Evolutionary conservation across 2,329 filamentous ascomycete genomes (phyloP), one percentile per base, ranked within the genome.

Genomic region (Sclerotinia minor): DNA sequence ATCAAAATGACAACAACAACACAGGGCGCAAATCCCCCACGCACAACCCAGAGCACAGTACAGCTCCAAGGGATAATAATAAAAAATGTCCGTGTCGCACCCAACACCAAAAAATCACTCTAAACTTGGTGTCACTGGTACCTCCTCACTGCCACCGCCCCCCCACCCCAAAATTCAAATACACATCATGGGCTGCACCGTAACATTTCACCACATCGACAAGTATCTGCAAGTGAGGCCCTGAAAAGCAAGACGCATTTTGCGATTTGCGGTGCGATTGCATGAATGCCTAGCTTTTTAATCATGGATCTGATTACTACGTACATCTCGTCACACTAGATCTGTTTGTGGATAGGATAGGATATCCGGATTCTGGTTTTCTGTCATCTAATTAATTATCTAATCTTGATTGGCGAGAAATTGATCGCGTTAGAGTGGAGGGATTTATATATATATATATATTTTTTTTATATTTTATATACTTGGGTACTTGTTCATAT

Each of bases 111-210:
- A 41, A 41, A 63, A 63, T 8, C 15, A 50, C 59, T 63, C n/a
- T 21, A 26, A 50, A 13, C n/a, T 1, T 41, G n/a, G 59, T 63
- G 47, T n/a, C 1, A 29, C 29, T 19, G 15, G 59, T 35, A n/a
- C n/a, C n/a, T 9, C 38, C 24, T 44, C 35, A 44, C 49, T 64
- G 60, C 60, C 47, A 64, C 60, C 47, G 21, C 60, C 49, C 60
- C 47, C 54, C 60, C 47, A 15, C 60, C 49, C 35, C 11, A n/a
- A 44, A 44, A 13, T 5, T 9, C 15, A 35, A 35, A 26, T 32
- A 24, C 24, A 19, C 29, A 13, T 44, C 45, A n/a, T 44, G 11
- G 11, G 11, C 35, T 54, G 49, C 61, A 32, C 24, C 24, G 60
- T 26, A 54, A 64, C 47, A 44, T 64, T 54, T 54, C 60, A 54